A percentile compares a stretch with the other conserved stretches of the same genome.
Conservation (phyloP, 2,329 filamentous ascomycete genomes). For the Clonostachys sp. region DNA sequence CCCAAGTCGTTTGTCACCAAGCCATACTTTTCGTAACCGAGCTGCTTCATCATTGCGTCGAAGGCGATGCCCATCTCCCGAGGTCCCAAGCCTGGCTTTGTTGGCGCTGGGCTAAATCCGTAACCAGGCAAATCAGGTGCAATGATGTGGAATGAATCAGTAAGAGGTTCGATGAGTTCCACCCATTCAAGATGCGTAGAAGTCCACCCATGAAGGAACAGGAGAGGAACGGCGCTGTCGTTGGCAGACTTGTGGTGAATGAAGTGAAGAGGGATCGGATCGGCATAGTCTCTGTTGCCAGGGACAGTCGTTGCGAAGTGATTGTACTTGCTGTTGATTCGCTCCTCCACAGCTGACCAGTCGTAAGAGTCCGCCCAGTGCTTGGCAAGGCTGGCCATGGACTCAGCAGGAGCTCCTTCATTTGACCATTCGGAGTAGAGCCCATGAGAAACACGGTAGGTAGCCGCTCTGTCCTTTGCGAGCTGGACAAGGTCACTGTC, state of each 20-base stretch:
- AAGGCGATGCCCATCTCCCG: background rate
- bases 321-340: slow-evolving; percentile 2
- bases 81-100: background rate
- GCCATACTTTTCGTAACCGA: slow-evolving; percentile 4
- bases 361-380: slow-evolving; percentile 5
- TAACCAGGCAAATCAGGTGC: slow-evolving; percentile 3
- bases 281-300: background rate
- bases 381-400: background rate
- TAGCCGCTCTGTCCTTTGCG: no score
- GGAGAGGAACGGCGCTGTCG: slow-evolving; percentile 3
- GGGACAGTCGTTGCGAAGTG: slow-evolving; percentile 3
- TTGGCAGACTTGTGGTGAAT: slow-evolving; percentile 5
- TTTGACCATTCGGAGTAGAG: no score
- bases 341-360: slow-evolving; percentile 1
- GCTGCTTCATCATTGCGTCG: background rate
- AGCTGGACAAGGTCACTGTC: no score
- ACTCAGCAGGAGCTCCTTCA: slow-evolving; percentile 1
- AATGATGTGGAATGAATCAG: slow-evolving; percentile 1
- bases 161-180: background rate
- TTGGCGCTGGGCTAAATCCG: slow-evolving; percentile 3
- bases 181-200: slow-evolving; percentile 1
- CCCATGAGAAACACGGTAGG: no score
- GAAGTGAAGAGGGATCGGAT: slow-evolving; percentile 2
- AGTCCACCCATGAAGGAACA: slow-evolving; percentile 7
- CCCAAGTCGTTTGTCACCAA: slow-evolving; percentile 3